These are phyloP conservation scores for Exophiala sp. DNA, from an alignment of 2,329 filamentous ascomycete genomes.

Conservation along the genomic window DNA sequence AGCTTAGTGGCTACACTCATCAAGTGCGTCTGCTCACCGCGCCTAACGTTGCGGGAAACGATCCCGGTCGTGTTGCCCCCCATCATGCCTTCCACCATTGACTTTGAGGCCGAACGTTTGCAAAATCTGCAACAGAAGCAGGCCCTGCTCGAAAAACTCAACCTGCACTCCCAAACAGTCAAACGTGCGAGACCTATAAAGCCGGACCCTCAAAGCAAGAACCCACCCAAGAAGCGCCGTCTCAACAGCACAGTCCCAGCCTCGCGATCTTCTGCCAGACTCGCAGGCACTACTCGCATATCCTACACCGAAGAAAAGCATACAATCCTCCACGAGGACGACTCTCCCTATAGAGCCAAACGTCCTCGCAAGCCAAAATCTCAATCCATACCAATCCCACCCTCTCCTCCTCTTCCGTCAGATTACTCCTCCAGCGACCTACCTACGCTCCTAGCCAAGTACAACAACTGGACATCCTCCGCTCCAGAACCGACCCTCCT, in stretches of 20 bases:
- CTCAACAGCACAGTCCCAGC: slow-evolving; percentile 23
- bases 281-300: slow-evolving; percentile 40
- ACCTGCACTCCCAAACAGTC: slow-evolving; percentile 34
- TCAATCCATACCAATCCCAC: neutral
- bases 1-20: too few species aligned
- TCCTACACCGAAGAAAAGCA: slow-evolving; percentile 35
- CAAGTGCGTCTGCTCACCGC: too few species aligned
- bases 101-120: slow-evolving; percentile 46
- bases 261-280: slow-evolving; percentile 48
- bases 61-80: neutral
- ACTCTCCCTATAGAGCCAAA: neutral
- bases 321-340: slow-evolving; percentile 4
- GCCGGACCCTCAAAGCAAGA: neutral
- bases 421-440: slow-evolving; percentile 14
- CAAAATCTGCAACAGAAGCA: slow-evolving; percentile 51
- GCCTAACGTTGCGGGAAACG: neutral
- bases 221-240: slow-evolving; percentile 42
- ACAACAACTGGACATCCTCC: slow-evolving; percentile 44
- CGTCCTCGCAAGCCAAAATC: neutral
- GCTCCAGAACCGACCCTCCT: slow-evolving; percentile 43
- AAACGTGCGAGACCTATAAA: neutral
- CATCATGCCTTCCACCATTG: slow-evolving; percentile 17
- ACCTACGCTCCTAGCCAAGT: slow-evolving; percentile 32
- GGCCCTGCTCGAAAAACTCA: slow-evolving; percentile 46
- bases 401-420: neutral